Conservation (phyloP, 2,329 filamentous ascomycete species). For the Ophiostoma triangulosporum region DNA sequence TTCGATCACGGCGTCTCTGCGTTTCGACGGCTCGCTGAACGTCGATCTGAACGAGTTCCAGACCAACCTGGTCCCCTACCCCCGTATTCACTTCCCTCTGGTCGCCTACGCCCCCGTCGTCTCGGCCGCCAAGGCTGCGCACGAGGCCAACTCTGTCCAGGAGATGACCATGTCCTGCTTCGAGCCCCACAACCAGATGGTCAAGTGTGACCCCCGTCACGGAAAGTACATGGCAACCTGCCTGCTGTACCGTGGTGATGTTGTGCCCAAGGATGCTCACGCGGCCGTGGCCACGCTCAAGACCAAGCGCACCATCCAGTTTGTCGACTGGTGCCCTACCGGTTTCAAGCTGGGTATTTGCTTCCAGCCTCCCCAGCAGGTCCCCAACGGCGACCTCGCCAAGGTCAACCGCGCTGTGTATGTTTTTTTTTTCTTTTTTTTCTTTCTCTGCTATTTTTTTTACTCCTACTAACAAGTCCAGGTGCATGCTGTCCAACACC, state of each 20-base stretch:
- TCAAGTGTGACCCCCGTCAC: conserved; percentile 96
- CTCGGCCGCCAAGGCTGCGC: conserved; percentile 86
- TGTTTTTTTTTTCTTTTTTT: conserved; percentile 22
- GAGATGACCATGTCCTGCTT: conserved; percentile 99
- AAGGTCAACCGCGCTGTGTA: conserved; percentile 98
- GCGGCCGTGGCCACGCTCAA: conserved; percentile 87
- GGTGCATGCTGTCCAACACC: conserved; percentile 98
- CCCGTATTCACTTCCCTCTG: conserved; percentile 97
- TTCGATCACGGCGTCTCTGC: conserved; percentile 94
- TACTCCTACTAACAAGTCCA: conserved; percentile 22
- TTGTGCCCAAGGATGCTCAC: conserved; percentile 93
- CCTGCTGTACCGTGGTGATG: conserved; percentile 94
- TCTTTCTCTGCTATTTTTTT: conserved; percentile 11
- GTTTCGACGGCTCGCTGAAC: conserved; percentile 97
- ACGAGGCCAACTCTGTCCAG: conserved; percentile 95
- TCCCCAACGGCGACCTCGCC: conserved; percentile 69
- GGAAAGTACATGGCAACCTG: conserved; percentile 99
- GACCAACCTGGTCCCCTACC: conserved; percentile 98
- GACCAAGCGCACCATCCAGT: conserved; percentile 98
- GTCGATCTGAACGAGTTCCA: conserved; percentile 99
- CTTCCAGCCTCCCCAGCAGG: conserved; percentile 81
- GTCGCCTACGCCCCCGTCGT: conserved; percentile 92
- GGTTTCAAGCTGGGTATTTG: conserved; percentile 99
- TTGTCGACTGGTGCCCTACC: conserved; percentile 99
- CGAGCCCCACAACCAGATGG: conserved; percentile 99